Base-by-base conservation (phyloP, 169 alveolate species). In the Plasmodium gonderi region DNA sequence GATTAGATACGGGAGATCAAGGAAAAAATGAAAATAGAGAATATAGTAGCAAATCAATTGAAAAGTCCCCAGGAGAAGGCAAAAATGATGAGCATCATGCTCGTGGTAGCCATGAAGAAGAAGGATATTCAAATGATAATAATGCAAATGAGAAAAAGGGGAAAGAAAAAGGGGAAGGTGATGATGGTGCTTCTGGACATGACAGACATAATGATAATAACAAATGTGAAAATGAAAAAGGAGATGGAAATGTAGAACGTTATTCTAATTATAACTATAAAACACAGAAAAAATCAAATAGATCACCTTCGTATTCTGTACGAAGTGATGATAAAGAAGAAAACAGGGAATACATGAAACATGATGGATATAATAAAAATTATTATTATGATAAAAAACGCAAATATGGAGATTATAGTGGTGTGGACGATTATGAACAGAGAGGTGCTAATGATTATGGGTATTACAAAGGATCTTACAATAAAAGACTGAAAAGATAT, bases 351-450 rank as follows among this genome's bases (percentile, higher is more conserved):
- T 82, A 68, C 54, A 47, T 29, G 17, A 68, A 47, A 49, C 38
- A 9, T 2, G 82, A 82, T 64, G 60, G 31, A 23, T 60, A 60
- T 60, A 60, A 51, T 29, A 42, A 80, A 40, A 76, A 83, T 47
- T 44, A 83, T 38, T 72, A 69, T 60, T 44, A 72, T 12, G 80
- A 80, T 23, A 83, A 83, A 49, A 83, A 83, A 83, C 51, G 92
- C 14, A 83, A 83, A 33, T 69, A 69, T 40, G 64, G 77, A 60
- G 40, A 60, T 29, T 60, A 60, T 26, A 26, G 26, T 20, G 36
- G 72, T 29, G 40, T 36, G 9, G 77, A 74, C 26, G 69, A 82
- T 42, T 17, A 72, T 9, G 65, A 74, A 29, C 8, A 38, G 26
- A 12, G 68, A n/a, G 68, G 81, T 23, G 42, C n/a, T 29, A 49